Evolutionary conservation across 495 filamentous ascomycete genomes (phyloP).

Genomic region (Apodospora peruviana): DNA sequence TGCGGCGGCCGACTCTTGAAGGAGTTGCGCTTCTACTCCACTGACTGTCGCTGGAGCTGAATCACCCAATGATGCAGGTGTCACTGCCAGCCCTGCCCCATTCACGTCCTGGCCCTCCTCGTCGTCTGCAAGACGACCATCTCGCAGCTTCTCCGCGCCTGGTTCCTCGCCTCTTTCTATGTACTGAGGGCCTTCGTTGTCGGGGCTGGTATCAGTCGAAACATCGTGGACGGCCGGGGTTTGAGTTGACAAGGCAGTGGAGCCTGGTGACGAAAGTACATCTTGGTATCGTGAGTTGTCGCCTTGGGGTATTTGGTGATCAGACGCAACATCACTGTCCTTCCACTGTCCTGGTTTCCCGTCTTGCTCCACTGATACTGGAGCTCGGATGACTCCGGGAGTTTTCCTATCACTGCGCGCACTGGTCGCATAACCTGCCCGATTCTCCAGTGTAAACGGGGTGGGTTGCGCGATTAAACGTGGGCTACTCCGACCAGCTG

Average conservation of each 20-base stretch:
- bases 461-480: too few species aligned
- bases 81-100: slow-evolving; percentile 3
- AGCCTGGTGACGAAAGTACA: slow-evolving; percentile 37
- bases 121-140: slow-evolving; percentile 1
- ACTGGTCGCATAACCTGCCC: background rate
- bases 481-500: too few species aligned
- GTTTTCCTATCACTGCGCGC: slow-evolving; percentile 1
- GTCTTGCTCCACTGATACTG: slow-evolving; percentile 4
- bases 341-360: slow-evolving; percentile 2
- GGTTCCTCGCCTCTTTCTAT: slow-evolving; percentile 29
- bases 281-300: slow-evolving; percentile 25
- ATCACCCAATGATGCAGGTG: slow-evolving; percentile 9
- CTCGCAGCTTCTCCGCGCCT: background rate
- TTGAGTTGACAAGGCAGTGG: slow-evolving; percentile 36
- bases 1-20: slow-evolving; percentile 33
- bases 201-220: slow-evolving; percentile 49
- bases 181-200: slow-evolving; percentile 43
- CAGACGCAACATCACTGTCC: background rate
- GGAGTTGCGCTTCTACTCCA: slow-evolving; percentile 35
- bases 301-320: slow-evolving; percentile 6
- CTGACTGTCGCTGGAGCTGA: slow-evolving; percentile 5
- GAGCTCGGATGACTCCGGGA: background rate
- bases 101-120: slow-evolving; percentile 7
- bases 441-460: slow-evolving; percentile 8
- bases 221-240: slow-evolving; percentile 36